Percentiles rank a stretch among this genome's conserved stretches.
Evolutionary conservation across 129 eudicot genomes (phyloP).

Genomic region (Tanacetum coccineum): DNA sequence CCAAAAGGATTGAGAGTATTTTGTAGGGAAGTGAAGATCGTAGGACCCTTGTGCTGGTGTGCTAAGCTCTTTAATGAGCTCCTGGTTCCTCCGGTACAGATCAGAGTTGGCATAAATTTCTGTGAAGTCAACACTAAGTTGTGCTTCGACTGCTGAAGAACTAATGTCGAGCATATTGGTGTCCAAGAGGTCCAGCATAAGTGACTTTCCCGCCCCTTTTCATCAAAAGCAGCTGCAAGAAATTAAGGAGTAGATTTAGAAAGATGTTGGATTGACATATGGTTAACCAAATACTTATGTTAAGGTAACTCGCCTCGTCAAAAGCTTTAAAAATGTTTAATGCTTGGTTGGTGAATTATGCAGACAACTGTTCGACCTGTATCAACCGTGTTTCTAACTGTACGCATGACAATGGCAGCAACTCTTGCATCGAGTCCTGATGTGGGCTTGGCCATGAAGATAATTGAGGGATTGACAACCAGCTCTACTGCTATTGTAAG

Average conservation of each 20-base stretch:
- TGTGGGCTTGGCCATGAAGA: slow-evolving; percentile 22
- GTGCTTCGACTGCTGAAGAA: too few species aligned
- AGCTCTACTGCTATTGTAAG: slow-evolving; percentile 23
- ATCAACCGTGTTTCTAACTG: slow-evolving; percentile 21
- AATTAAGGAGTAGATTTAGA: not conserved
- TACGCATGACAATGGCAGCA: slow-evolving; percentile 22
- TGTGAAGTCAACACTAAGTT: too few species aligned
- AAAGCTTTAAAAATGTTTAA: slow-evolving; percentile 21
- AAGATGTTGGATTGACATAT: not conserved
- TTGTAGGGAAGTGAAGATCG: too few species aligned
- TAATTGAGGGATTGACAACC: slow-evolving; percentile 18
- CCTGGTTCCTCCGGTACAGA: too few species aligned
- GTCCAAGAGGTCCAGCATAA: slow-evolving; percentile 18
- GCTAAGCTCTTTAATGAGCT: too few species aligned
- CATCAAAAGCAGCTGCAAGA: slow-evolving; percentile 19
- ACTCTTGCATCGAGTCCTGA: slow-evolving; percentile 25
- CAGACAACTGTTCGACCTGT: slow-evolving; percentile 22
- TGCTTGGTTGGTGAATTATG: slow-evolving; percentile 22
- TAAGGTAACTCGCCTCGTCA: slow-evolving; percentile 16
- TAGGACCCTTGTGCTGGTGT: too few species aligned
- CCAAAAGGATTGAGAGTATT: too few species aligned
- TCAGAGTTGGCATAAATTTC: too few species aligned
- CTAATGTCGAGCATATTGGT: not conserved
- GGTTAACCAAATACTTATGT: not conserved
- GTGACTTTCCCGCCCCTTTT: slow-evolving; percentile 13